Conservation (phyloP, 1,284 basidiomycete species). For the Wallemia hederae region DNA sequence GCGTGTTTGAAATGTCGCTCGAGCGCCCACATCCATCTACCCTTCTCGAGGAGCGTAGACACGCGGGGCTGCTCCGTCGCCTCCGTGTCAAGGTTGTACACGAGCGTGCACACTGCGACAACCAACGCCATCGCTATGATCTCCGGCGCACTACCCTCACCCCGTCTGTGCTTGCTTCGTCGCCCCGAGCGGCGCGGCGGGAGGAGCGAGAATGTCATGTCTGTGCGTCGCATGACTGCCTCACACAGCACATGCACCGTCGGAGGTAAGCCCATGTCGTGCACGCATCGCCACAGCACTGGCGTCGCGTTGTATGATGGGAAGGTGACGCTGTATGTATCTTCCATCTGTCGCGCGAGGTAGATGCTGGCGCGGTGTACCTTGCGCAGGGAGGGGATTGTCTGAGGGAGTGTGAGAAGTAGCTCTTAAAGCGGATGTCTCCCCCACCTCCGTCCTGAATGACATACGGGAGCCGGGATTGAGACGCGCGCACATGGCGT, state of each 20-base stretch:
- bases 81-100: not conserved
- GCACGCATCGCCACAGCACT: not conserved
- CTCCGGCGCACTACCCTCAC: not conserved
- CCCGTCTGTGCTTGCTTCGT: not conserved
- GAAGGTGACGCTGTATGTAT: not conserved
- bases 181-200: not conserved
- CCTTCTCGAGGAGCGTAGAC: not conserved
- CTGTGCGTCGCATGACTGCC: not conserved
- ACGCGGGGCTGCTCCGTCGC: not conserved
- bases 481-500: not conserved
- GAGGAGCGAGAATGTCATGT: not conserved
- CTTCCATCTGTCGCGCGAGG: not conserved
- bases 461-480: not conserved
- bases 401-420: not conserved
- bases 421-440: not conserved
- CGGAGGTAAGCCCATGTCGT: not conserved
- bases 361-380: not conserved
- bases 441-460: not conserved
- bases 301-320: not conserved
- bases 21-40: not conserved
- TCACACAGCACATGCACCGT: not conserved
- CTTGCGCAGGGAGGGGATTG: not conserved
- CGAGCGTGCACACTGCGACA: not conserved
- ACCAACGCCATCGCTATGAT: not conserved
- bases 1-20: not conserved